Conservation (phyloP, 1,284 basidiomycete species). For the Fistulina hepatica region DNA sequence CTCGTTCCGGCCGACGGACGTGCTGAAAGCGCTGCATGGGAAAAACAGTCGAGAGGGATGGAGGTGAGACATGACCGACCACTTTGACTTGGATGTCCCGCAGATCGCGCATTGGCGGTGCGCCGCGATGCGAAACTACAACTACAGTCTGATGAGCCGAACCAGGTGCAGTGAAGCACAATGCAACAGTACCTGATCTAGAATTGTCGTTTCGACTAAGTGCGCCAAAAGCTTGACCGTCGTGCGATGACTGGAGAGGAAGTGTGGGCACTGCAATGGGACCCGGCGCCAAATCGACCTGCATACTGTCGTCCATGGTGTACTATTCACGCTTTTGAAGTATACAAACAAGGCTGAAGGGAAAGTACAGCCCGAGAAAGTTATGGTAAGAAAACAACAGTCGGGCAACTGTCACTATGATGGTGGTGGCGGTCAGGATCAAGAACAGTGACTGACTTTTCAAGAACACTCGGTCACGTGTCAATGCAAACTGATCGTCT, state of each 20-base stretch:
- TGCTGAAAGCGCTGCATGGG: slow-evolving; percentile 24
- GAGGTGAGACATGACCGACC: background rate
- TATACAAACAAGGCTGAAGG: no score
- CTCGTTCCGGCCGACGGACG: slow-evolving; percentile 62
- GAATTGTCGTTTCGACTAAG: background rate
- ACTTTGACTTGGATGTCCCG: slow-evolving; percentile 73
- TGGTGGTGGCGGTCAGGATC: no score
- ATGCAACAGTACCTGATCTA: background rate
- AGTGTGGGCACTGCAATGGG: background rate
- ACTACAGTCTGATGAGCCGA: background rate
- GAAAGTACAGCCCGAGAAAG: no score
- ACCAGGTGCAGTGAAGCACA: background rate
- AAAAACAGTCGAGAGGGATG: background rate
- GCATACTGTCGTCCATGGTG: slow-evolving; percentile 20
- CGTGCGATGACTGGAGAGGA: background rate
- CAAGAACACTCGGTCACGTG: no score
- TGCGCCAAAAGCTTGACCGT: background rate
- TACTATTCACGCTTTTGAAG: no score
- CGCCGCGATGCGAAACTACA: background rate
- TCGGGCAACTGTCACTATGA: no score
- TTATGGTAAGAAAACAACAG: no score
- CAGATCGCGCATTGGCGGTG: slow-evolving; percentile 26
- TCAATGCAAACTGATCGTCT: no score
- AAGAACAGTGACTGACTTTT: no score
- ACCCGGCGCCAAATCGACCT: background rate